phyloP scores from a whole-genome alignment of 139 green algal genomes.

The Chloropicon primus region DNA sequence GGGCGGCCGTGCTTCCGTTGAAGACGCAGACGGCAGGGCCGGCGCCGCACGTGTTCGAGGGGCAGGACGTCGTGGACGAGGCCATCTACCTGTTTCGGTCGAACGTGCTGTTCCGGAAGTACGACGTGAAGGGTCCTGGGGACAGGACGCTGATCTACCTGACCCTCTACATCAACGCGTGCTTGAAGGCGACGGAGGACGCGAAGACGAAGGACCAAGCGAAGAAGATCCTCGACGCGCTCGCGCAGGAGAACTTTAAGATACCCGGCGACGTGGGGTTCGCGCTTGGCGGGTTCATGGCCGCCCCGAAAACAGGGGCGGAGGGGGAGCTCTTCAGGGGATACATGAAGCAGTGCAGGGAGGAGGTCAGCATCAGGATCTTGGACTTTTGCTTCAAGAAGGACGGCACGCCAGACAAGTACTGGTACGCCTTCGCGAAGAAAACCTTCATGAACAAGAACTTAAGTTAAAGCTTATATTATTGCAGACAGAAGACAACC shows the following conservation, averaged over 20 bases:
- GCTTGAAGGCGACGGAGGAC: conserved; percentile 22
- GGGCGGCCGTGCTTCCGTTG: conserved; percentile 4
- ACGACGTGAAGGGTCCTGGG: conserved; percentile 25
- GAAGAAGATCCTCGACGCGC: conserved; percentile 19
- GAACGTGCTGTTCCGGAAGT: conserved; percentile 44
- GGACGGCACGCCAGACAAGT: conserved; percentile 29
- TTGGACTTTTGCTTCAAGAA: conserved; percentile 26
- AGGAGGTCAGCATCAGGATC: conserved; percentile 32
- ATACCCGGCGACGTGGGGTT: conserved; percentile 40
- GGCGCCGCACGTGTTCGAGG: neutral
- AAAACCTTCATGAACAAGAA: conserved; percentile 39
- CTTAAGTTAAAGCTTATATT: neutral
- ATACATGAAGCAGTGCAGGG: conserved; percentile 37
- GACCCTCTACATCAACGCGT: conserved; percentile 39
- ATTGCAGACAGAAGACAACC: too few species aligned
- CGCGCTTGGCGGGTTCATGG: conserved; percentile 24
- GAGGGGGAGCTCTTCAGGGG: conserved; percentile 33
- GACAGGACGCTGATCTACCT: conserved; percentile 53
- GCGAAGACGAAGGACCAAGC: conserved; percentile 29
- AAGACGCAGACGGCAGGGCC: neutral
- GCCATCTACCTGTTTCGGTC: conserved; percentile 34
- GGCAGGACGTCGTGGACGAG: conserved; percentile 38
- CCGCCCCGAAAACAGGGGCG: conserved; percentile 13
- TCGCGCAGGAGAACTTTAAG: conserved; percentile 29
- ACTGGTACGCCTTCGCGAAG: conserved; percentile 44